Percentiles rank a stretch among this genome's conserved stretches.
These are phyloP conservation scores for Mortierella sp. DNA, from an alignment of 371 early-diverging fungal species.

Conservation along the genomic window DNA sequence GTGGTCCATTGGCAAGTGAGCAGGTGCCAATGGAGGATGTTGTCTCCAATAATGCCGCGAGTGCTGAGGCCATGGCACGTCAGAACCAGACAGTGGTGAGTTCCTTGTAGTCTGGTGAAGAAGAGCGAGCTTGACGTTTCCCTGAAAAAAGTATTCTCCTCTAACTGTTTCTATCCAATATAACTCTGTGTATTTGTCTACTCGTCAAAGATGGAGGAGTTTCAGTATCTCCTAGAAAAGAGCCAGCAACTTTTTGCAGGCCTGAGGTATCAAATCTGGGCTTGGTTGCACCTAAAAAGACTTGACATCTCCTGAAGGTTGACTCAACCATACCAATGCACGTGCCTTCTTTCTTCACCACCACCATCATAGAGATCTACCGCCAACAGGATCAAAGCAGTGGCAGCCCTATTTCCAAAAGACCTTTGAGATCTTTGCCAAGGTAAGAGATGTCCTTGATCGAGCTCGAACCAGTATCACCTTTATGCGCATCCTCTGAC, in stretches of 20 bases:
- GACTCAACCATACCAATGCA: background rate
- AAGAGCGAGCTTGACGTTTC: background rate
- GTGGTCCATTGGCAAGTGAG: constrained; percentile 9
- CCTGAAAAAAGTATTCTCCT: too few species aligned
- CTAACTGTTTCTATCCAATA: background rate
- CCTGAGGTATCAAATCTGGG: constrained; percentile 68
- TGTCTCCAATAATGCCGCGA: constrained; percentile 47
- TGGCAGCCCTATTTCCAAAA: constrained; percentile 94
- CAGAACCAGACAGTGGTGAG: constrained; percentile 51
- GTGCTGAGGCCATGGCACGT: constrained; percentile 45
- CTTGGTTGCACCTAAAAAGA: background rate
- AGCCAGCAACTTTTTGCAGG: constrained; percentile 97
- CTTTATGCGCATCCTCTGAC: too few species aligned
- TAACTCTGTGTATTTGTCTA: too few species aligned
- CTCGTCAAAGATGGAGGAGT: constrained; percentile 76
- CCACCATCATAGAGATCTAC: constrained; percentile 72
- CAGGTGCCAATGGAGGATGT: constrained; percentile 44
- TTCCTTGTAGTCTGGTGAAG: background rate
- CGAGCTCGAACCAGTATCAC: too few species aligned
- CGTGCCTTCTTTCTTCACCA: constrained; percentile 5
- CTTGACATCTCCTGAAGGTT: background rate
- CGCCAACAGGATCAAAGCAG: constrained; percentile 81
- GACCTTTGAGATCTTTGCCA: constrained; percentile 96
- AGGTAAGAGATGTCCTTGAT: constrained; percentile 70
- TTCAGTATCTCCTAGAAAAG: constrained; percentile 95